Base-by-base conservation (phyloP, 2,329 filamentous ascomycete genomes). In the Apiospora arundinis region DNA sequence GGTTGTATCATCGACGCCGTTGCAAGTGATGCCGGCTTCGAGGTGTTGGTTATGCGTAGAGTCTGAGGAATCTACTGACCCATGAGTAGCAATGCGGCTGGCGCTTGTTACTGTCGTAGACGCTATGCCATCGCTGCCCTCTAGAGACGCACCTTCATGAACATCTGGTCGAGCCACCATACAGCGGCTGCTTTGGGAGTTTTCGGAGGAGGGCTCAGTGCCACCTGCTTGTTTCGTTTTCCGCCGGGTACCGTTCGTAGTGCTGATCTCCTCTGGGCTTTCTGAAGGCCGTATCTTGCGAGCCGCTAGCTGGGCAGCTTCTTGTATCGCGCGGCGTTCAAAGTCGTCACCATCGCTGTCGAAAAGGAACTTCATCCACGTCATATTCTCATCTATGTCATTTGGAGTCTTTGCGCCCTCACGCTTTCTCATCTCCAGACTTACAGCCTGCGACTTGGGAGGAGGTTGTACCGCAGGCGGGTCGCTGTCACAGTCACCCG, bases 291-390 rank as follows among this genome's bases (percentile, higher is more conserved):
- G 70, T 25, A 80, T 56, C 25, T 80, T 77, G n/a, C 70, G 49
- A 11, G 77, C 78, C 63, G 72, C 75, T 69, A 76, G 72, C 68
- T 75, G 75, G 25, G 73, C 74, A 65, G 78, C 78, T 63, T 79
- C 75, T 67, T 74, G 73, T 8, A 79, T 76, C 7, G 69, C 76
- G 65, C 72, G 68, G 8, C 67, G 69, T 66, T 76, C 56, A 67
- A 78, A 16, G 18, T 76, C 75, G 12, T 79, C 76, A 46, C 70
- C 76, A 32, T 77, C 73, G 9, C 73, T 74, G 28, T 73, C 75
- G n/a, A 75, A 76, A 7, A 74, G 74, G 42, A 80, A 80, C 56
- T 76, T 76, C 76, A 77, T 79, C 79, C 79, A 80, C 63, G 72
- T 70, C n/a, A 63, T 56, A n/a, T 78, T 74, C 40, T 77, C 75